Base-by-base conservation (phyloP, 2,329 filamentous ascomycete genomes). In the Microsporum canis region DNA sequence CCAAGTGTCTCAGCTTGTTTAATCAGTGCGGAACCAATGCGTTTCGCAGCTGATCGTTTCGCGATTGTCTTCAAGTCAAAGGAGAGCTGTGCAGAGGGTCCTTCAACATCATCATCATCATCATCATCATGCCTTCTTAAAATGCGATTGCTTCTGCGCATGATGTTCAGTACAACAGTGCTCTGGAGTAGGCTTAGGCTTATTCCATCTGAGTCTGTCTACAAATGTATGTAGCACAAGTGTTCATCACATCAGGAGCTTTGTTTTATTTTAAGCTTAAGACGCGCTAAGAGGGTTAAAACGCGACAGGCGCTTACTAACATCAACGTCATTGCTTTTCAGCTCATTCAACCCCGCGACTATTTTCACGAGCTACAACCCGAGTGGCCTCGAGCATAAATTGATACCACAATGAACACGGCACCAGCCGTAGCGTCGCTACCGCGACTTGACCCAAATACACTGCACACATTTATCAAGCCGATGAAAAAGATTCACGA, bases 401-500 rank as follows among this genome's bases (percentile, higher is more conserved):
- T 23, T 23, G 17, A 34, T 36, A 12, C 36, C 23, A 55, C 31
- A 34, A 55, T 55, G 51, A 14, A 12, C 5, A 55, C 51, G 2
- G 14, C 33, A 14, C 7, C 45, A 65, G 29, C 57, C 14, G n/a
- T 23, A 68, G 71, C 70, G 61, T 76, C 83, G 47, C 69, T 79
- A 8, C 65, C 71, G 29, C 68, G 63, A 14, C 74, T 88, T 56
- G 78, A 84, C 69, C 69, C 73, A 17, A 71, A 73, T 17, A 64
- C 70, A 23, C 72, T 78, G 7, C 83, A 84, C 69, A 70, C 65
- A 36, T 96, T 96, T 73, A 71, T 78, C 59, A 76, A 78, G 47
- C 94, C 94, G 0, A 71, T 72, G 61, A 99, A 97, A 74, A 81
- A 81, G 69, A 99, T 99, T 76, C 82, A 95, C 75, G 88, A 94